Percentiles rank a stretch among this genome's conserved stretches.
phyloP scores from a whole-genome alignment of 352 stramenopile genomes.

The Phytophthora idaei region DNA sequence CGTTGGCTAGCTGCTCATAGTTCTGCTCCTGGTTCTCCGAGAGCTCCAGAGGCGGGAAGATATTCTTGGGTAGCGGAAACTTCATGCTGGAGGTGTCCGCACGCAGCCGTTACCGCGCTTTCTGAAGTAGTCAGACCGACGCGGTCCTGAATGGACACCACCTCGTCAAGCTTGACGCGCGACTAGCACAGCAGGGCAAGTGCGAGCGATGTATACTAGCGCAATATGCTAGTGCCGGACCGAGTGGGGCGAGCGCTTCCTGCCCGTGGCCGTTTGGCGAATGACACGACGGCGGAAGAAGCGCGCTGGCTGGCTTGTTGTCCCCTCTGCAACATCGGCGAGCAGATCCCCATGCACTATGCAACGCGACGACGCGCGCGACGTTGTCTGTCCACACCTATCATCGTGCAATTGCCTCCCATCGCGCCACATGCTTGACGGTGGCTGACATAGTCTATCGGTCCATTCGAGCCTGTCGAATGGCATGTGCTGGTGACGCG shows the following conservation, averaged over 20 bases:
- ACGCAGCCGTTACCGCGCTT: not conserved
- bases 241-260: slow-evolving; percentile 18
- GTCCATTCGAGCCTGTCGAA: not conserved
- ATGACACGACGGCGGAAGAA: slow-evolving; percentile 41
- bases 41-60: slow-evolving; percentile 55
- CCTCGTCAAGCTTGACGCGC: slow-evolving; percentile 7
- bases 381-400: slow-evolving; percentile 24
- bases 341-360: slow-evolving; percentile 34
- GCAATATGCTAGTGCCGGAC: slow-evolving; percentile 21
- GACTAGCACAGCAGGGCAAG: not conserved
- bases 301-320: slow-evolving; percentile 17
- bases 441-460: not conserved
- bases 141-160: not conserved
- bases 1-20: slow-evolving; percentile 56
- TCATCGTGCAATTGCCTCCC: slow-evolving; percentile 1
- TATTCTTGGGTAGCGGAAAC: slow-evolving; percentile 54
- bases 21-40: slow-evolving; percentile 40
- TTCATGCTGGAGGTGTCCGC: slow-evolving; percentile 42
- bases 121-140: slow-evolving; percentile 20
- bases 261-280: slow-evolving; percentile 29
- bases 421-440: not conserved
- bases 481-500: not conserved
- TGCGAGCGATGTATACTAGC: slow-evolving; percentile 18
- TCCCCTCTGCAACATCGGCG: slow-evolving; percentile 15
- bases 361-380: slow-evolving; percentile 24